phyloP scores from a whole-genome alignment of 257 asterid genomes.

The Agastache rugosa region DNA sequence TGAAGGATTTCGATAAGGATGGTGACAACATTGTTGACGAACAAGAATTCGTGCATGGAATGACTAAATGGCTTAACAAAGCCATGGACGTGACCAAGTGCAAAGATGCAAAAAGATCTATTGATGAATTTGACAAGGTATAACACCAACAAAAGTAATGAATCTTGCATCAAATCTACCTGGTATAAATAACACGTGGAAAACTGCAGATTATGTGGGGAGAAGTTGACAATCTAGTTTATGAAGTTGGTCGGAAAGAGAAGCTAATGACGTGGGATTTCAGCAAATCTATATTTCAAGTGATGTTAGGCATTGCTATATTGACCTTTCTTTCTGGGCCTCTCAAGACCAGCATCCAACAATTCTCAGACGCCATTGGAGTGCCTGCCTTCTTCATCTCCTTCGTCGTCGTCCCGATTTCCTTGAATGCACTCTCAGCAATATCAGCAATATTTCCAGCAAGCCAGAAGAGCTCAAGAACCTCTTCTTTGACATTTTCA shows the following conservation, averaged over 20 bases:
- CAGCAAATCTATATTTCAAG: constrained; percentile 39
- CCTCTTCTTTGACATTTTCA: constrained; percentile 57
- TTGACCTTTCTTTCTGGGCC: constrained; percentile 49
- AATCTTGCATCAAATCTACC: not conserved
- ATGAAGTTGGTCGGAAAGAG: constrained; percentile 38
- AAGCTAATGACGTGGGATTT: constrained; percentile 41
- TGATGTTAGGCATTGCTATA: constrained; percentile 49
- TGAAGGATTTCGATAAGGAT: constrained; percentile 49
- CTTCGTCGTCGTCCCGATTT: constrained; percentile 49
- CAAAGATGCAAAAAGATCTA: constrained; percentile 33
- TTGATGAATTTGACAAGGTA: constrained; percentile 52
- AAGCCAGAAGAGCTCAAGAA: constrained; percentile 53
- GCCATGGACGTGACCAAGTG: constrained; percentile 42
- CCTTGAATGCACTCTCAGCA: constrained; percentile 54
- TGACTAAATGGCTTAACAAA: constrained; percentile 51
- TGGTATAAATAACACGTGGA: not conserved
- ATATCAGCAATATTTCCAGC: constrained; percentile 53
- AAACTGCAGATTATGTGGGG: constrained; percentile 50
- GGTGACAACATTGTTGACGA: constrained; percentile 39
- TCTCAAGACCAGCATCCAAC: constrained; percentile 39
- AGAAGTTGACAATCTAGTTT: constrained; percentile 45
- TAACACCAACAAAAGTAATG: not conserved
- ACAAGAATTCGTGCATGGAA: constrained; percentile 50
- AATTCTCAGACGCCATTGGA: constrained; percentile 49
- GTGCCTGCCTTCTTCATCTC: constrained; percentile 51